A percentile compares a stretch with the other conserved stretches of the same genome.
phyloP scores from a whole-genome alignment of 2,329 filamentous ascomycete genomes.

The Calonectria multiphialidica region DNA sequence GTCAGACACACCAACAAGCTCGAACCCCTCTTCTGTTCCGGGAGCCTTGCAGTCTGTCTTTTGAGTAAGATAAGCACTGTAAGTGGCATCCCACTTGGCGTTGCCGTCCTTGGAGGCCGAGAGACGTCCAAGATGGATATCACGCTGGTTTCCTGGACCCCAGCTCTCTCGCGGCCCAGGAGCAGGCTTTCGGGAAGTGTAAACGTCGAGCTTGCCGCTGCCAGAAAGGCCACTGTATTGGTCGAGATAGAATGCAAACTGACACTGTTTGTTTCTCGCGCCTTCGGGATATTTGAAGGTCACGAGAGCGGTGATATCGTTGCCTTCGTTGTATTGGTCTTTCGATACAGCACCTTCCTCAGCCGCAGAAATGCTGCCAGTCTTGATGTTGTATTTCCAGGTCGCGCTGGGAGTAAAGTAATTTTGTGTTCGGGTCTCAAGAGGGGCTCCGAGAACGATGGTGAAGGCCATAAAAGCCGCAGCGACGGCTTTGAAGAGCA shows the following conservation, averaged over 20 bases:
- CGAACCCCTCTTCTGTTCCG: constrained; percentile 19
- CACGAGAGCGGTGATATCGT: constrained; percentile 42
- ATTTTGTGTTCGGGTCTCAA: constrained; percentile 8
- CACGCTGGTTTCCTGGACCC: constrained; percentile 41
- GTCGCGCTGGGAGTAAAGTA: constrained; percentile 34
- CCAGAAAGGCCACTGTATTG: constrained; percentile 28
- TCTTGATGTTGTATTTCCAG: constrained; percentile 34
- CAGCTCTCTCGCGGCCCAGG: constrained; percentile 30
- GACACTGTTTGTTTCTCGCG: constrained; percentile 36
- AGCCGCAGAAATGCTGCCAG: constrained; percentile 31
- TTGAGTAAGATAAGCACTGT: constrained; percentile 13
- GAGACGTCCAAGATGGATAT: constrained; percentile 32
- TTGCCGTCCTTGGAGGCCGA: background rate
- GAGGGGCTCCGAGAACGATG: constrained; percentile 30
- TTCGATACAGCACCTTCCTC: constrained; percentile 26
- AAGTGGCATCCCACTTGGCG: constrained; percentile 22
- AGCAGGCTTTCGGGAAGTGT: constrained; percentile 34
- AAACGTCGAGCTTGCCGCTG: constrained; percentile 42
- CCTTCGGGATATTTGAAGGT: constrained; percentile 41
- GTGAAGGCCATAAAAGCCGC: constrained; percentile 30
- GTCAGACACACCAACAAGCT: constrained; percentile 26
- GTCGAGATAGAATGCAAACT: constrained; percentile 37
- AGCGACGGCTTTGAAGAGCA: constrained; percentile 34
- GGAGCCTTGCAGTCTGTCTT: constrained; percentile 21
- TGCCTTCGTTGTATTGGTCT: constrained; percentile 29